Evolutionary conservation across 106 monocot genomes (phyloP).

Genomic region (Posidonia australis): DNA sequence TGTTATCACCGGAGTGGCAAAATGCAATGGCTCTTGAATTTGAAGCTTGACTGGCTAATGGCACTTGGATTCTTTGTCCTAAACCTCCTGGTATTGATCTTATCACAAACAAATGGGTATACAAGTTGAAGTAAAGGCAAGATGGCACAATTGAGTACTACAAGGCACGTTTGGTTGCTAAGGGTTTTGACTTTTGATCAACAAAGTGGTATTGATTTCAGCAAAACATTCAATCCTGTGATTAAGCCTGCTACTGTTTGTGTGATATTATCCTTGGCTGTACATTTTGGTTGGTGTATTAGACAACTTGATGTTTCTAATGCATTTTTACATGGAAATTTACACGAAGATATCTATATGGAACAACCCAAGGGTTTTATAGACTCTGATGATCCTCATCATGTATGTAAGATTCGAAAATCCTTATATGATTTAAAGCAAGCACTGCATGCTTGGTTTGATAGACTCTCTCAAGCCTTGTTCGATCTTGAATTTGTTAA

Average conservation of each 20-base stretch:
- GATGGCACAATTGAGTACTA: not conserved
- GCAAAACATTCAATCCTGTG: not conserved
- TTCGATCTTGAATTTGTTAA: not conserved
- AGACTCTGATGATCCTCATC: not conserved
- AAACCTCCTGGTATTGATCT: not conserved
- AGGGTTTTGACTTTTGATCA: conserved; percentile 1
- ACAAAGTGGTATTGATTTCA: conserved; percentile 1
- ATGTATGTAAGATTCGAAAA: not conserved
- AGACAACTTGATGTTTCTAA: not conserved
- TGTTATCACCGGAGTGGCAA: not conserved
- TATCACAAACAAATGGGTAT: not conserved
- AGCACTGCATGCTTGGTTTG: not conserved
- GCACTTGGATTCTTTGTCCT: not conserved
- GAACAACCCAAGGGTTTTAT: not conserved
- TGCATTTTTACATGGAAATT: not conserved
- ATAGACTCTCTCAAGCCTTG: not conserved
- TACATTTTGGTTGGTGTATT: not conserved
- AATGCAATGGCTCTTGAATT: not conserved
- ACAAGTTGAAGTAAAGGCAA: not conserved
- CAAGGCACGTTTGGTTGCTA: not conserved
- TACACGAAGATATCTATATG: conserved; percentile 2
- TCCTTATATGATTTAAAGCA: not conserved
- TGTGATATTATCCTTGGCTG: not conserved
- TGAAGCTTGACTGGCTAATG: not conserved
- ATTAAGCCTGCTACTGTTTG: not conserved